Base-by-base conservation (phyloP, 2,329 filamentous ascomycete species). In the Ceratocystis huliohia region DNA sequence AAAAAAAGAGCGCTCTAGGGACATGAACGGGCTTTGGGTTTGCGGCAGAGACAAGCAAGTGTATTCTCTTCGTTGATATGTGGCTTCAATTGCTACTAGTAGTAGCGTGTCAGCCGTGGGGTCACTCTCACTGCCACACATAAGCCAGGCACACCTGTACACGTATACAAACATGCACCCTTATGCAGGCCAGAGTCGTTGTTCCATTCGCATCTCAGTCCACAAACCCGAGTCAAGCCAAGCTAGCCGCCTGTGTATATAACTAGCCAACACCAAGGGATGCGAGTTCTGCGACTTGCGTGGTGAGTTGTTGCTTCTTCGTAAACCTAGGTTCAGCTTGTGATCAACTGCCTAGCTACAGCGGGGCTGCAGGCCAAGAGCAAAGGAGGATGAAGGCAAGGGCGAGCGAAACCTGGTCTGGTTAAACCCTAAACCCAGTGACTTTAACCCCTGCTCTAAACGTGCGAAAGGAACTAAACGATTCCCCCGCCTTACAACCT, bases 401-500 rank as follows among this genome's bases (percentile, higher is more conserved):
- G 17, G 30, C 17, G 10, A 56, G 28, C 22, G 10, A 57, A 57
- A 6, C 6, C 22, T 13, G 8, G 4, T 25, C 56, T 59, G 17
- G 56, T 37, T 25, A 59, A 59, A 37, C 56, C 56, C 56, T 59
- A 59, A 17, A 0, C 37, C 56, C 56, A 28, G 7, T n/a, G 33
- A 13, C 56, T 59, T 20, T 59, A 59, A n/a, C 56, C 56, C 53
- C 56, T 59, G 56, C 33, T 59, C 17, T 13, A 53, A 25, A 28
- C 25, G 3, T 15, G 20, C 20, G 1, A 15, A 25, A 53, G 48
- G 8, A 53, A 13, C 37, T 4, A 15, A 3, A 4, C 37, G 3
- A 4, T 41, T 41, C 37, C 48, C 22, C 20, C 10, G 25, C 48
- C 48, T 53, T 13, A 15, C 37, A 13, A 41, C 37, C 37, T 41